Evolutionary conservation across 169 alveolate species (phyloP).

Genomic region (Eimeria acervulina): DNA sequence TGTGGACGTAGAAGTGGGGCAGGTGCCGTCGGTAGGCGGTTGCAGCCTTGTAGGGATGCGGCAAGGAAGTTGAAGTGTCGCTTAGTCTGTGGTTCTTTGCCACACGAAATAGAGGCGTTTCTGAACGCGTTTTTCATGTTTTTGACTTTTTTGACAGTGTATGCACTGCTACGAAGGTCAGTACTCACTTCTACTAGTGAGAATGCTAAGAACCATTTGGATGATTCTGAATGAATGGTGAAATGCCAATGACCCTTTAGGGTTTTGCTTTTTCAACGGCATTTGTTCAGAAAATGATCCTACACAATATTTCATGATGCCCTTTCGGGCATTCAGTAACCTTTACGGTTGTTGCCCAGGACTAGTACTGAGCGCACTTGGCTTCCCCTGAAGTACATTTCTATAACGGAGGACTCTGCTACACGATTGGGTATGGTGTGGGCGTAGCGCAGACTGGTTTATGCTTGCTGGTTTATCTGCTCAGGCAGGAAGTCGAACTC

Average conservation of each 20-base stretch:
- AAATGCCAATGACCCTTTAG: too few relatives aligned
- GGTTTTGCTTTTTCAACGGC: too few relatives aligned
- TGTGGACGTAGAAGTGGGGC: neutral
- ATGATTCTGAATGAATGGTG: too few relatives aligned
- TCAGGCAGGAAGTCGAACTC: constrained; percentile 61
- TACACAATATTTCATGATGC: too few relatives aligned
- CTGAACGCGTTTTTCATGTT: neutral
- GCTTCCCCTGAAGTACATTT: neutral
- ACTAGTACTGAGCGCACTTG: neutral
- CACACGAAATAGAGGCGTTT: too few relatives aligned
- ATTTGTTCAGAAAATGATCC: too few relatives aligned
- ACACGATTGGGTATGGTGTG: neutral
- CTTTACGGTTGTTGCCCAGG: too few relatives aligned
- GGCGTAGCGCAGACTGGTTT: neutral
- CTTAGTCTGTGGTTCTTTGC: too few relatives aligned
- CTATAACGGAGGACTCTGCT: neutral
- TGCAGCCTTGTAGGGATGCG: neutral
- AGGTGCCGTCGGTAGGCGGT: neutral
- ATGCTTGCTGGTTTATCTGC: neutral
- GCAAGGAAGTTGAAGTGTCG: too few relatives aligned
- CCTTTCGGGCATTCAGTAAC: too few relatives aligned
- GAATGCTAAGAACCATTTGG: too few relatives aligned
- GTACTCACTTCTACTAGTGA: too few relatives aligned
- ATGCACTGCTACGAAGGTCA: constrained; percentile 15
- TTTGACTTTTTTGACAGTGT: neutral